Evolutionary conservation across 148 eudicot species (phyloP).

Genomic region (Gaultheria prostrata): DNA sequence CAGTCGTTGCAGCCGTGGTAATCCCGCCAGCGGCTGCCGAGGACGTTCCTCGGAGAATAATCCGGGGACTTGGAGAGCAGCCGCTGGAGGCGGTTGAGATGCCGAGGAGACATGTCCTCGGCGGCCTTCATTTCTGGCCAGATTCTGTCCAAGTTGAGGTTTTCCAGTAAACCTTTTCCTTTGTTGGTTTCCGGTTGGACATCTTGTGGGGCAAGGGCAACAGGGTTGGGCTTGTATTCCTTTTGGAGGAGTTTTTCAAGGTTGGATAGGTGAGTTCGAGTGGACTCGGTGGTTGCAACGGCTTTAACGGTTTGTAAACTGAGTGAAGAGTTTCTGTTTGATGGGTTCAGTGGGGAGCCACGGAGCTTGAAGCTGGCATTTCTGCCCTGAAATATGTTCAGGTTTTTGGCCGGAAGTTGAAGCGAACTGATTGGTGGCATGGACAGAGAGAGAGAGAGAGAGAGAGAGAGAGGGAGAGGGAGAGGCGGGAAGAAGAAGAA

Average conservation of each 20-base stretch:
- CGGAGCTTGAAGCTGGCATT: constrained; percentile 39
- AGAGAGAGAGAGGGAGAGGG: background rate
- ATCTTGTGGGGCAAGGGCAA: background rate
- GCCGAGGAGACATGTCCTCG: constrained; percentile 74
- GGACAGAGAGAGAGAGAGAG: constrained; percentile 14
- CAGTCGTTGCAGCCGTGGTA: constrained; percentile 81
- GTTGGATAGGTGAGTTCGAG: constrained; percentile 44
- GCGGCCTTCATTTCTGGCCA: constrained; percentile 73
- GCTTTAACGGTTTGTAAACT: constrained; percentile 7
- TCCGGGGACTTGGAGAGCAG: constrained; percentile 54
- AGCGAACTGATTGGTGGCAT: constrained; percentile 35
- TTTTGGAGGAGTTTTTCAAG: constrained; percentile 65
- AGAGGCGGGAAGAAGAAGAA: background rate
- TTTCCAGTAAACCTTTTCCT: constrained; percentile 38
- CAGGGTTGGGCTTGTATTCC: constrained; percentile 17
- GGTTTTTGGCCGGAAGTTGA: constrained; percentile 39
- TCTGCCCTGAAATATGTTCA: constrained; percentile 24
- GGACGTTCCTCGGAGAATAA: constrained; percentile 70
- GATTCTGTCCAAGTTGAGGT: constrained; percentile 39
- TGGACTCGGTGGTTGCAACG: constrained; percentile 29
- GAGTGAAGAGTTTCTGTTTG: background rate
- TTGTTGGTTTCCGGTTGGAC: constrained; percentile 11
- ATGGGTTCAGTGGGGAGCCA: constrained; percentile 40
- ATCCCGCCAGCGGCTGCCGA: constrained; percentile 77
- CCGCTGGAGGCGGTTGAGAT: constrained; percentile 59